Conservation (phyloP, 164 flowering plant genomes). For the Vitis riparia region DNA sequence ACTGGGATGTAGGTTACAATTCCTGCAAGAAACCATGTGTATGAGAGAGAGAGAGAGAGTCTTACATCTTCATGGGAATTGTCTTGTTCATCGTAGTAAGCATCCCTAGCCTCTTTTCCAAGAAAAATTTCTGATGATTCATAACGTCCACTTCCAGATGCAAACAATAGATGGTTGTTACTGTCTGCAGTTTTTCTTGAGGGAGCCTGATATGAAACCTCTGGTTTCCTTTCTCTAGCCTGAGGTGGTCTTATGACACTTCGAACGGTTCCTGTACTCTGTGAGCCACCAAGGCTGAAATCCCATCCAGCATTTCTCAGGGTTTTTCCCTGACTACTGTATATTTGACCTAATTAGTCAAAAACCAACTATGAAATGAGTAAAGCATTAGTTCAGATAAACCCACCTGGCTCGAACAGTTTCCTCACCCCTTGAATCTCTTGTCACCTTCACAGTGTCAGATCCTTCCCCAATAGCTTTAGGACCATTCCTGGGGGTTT, state of each 20-base stretch:
- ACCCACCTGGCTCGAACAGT: constrained; percentile 70
- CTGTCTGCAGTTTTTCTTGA: constrained; percentile 45
- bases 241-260: constrained; percentile 68
- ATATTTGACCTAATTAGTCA: constrained; percentile 11
- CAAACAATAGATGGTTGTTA: constrained; percentile 38
- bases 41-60: constrained; percentile 12
- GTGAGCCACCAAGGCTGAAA: constrained; percentile 69
- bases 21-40: not conserved
- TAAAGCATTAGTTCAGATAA: constrained; percentile 6
- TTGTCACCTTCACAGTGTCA: constrained; percentile 64
- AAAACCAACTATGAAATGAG: constrained; percentile 5
- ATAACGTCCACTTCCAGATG: constrained; percentile 38
- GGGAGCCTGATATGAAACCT: constrained; percentile 40
- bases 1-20: too few species aligned
- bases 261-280: constrained; percentile 56
- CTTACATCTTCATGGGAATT: constrained; percentile 55
- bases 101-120: constrained; percentile 38
- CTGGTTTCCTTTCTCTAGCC: constrained; percentile 57
- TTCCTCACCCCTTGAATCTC: constrained; percentile 58
- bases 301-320: constrained; percentile 85
- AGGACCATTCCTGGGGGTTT: constrained; percentile 47
- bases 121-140: constrained; percentile 41
- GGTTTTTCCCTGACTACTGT: constrained; percentile 52
- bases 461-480: constrained; percentile 53
- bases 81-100: constrained; percentile 33